Conservation (phyloP, 2,329 filamentous ascomycete genomes). For the Arthrobotrys sinensis region DNA sequence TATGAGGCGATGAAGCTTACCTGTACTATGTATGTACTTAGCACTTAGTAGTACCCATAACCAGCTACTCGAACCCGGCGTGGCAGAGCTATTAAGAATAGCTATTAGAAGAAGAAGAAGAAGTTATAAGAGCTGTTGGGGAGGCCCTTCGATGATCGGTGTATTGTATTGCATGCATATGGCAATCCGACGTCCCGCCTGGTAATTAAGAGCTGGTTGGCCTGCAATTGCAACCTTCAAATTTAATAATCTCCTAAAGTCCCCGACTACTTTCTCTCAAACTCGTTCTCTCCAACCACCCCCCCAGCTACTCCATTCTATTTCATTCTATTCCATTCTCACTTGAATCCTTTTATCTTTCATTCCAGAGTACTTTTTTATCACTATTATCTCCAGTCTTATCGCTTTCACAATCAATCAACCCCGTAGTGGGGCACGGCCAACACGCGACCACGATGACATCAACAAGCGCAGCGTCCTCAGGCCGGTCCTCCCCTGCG, state of each 20-base stretch:
- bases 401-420: conserved; percentile 8
- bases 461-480: conserved; percentile 42
- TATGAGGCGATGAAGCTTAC: conserved; percentile 23
- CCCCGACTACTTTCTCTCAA: conserved; percentile 1
- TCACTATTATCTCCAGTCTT: conserved; percentile 5
- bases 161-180: no score
- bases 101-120: not conserved
- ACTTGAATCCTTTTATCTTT: not conserved
- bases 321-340: not conserved
- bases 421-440: conserved; percentile 33
- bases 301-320: not conserved
- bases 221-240: conserved; percentile 11
- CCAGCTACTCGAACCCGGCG: not conserved
- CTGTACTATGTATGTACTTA: not conserved
- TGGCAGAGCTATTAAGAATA: conserved; percentile 2
- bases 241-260: conserved; percentile 37
- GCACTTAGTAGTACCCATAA: not conserved
- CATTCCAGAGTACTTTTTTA: not conserved
- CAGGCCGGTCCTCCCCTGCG: conserved; percentile 47
- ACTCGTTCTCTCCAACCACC: conserved; percentile 7
- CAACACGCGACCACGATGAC: conserved; percentile 47
- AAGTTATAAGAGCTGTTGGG: conserved; percentile 25
- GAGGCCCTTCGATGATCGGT: conserved; percentile 18
- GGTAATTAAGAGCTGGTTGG: not conserved
- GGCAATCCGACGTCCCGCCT: no score